Base-by-base conservation (phyloP, 1,139 yeast genomes). In the Spathaspora sp. region DNA sequence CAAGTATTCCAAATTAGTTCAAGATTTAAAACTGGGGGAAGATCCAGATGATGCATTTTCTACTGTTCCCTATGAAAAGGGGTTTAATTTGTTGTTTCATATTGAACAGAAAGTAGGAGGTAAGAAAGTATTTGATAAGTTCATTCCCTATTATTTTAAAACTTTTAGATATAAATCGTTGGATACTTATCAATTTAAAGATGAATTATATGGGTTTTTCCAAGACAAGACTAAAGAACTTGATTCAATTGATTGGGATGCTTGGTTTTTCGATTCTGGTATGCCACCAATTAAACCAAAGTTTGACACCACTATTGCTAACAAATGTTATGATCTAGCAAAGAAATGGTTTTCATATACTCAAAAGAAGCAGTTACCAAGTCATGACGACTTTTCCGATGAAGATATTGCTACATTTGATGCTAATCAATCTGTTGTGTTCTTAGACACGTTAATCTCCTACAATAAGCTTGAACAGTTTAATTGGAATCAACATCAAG, bases 1-100 rank as follows among this genome's bases (percentile, higher is more conserved):
- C 16, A 72, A 81, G 52, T 86, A 78, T 67, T 80, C 93, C 15
- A 75, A 78, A 44, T 74, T 89, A 54, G 83, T 87, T 20, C 91
- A 86, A 58, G 75, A 86, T 62, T 74, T 89, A 56, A 75, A 83
- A 57, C 80, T 77, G 56, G 78, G 78, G 44, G 64, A 73, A 44
- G 96, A 89, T 62, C 97, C 97, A 13, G 97, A 90, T 65, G 96
- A 89, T 57, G 84, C 95, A 0, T 90, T 89, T 65, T 84, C 91
- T 33, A 76, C 86, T 5, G 96, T 89, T 38, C 97, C 97, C 1
- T 90, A 90, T 65, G 97, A 89, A 63, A 89, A 89, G 67, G 97
- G 97, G 3, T 86, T 85, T 60, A 88, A 86, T 58, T 76, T 90
- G 58, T 72, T 90, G 52, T 88, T 81, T 67, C 80, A 81, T 56